Evolutionary conservation across 805 yeast species (phyloP), one percentile per base, ranked within the genome.

Genomic region (Candida boleticola): DNA sequence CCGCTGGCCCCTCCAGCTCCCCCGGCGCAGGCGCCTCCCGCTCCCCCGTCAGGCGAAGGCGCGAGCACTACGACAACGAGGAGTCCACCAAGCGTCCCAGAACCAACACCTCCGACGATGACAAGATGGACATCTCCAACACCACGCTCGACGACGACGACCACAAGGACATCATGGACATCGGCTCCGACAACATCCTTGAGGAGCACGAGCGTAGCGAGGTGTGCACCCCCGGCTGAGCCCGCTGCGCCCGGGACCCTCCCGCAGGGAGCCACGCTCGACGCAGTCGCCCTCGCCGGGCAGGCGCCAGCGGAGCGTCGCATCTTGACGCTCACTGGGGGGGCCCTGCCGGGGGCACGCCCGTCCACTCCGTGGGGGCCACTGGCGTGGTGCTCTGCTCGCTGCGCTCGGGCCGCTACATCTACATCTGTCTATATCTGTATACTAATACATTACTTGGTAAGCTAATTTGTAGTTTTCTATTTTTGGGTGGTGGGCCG

Each of bases 111-210:
- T 9, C 33, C 16, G 41, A 37, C 20, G 46, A 45, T n/a, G 50
- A 46, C 25, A 31, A 29, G 17, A 44, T 46, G 48, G 52, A 48
- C 30, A 41, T 42, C 14, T 45, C 47, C 11, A 38, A 17, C 21
- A 20, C 40, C 13, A 36, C 41, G 10, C 22, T 40, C 5, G 41
- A 43, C 19, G 45, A 26, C 23, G 31, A 23, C 4, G 42, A 45
- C 17, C n/a, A 25, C 18, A 45, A 32, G 14, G 45, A 41, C n/a
- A 17, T 20, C 29, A 39, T 41, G 46, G 49, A 45, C 35, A 40
- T 40, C 13, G 35, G 46, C 29, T 16, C 41, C n/a, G 42, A 39
- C 18, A 29, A 29, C 30, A 18, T 39, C 25, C 14, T 33, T 20
- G 36, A 32, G 19, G 22, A 25, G 25, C 17, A 26, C 19, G 33